Percentiles rank a stretch among this genome's conserved stretches.
Conservation (phyloP, 805 yeast genomes). For the Brettanomyces bruxellensis region DNA sequence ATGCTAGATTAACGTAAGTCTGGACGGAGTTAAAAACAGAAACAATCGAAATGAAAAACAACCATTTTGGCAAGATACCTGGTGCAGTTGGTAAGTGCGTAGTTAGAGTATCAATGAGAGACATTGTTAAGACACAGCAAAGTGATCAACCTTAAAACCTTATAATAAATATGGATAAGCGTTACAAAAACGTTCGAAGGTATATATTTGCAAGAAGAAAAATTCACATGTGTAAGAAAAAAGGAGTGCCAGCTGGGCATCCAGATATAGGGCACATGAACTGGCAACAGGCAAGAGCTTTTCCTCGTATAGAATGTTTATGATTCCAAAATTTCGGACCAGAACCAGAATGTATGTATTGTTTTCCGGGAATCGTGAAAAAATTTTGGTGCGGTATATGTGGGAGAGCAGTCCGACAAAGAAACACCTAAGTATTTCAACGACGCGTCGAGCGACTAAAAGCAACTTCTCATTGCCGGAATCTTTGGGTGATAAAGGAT, state of each 20-base stretch:
- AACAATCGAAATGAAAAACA: slow-evolving; percentile 74
- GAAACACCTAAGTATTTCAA: too few species aligned
- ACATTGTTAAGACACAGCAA: slow-evolving; percentile 4
- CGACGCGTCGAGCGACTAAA: too few species aligned
- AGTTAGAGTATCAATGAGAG: slow-evolving; percentile 20
- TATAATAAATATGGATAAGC: background rate
- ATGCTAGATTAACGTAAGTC: slow-evolving; percentile 60
- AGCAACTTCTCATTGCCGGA: too few species aligned
- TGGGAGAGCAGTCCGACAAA: too few species aligned
- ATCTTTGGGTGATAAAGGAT: too few species aligned
- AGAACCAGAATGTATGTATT: too few species aligned
- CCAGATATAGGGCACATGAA: background rate
- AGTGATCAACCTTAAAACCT: background rate
- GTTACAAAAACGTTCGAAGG: too few species aligned
- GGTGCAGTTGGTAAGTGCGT: slow-evolving; percentile 33
- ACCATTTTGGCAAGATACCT: slow-evolving; percentile 70
- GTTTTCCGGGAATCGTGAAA: too few species aligned
- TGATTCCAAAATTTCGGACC: too few species aligned
- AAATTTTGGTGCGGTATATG: too few species aligned
- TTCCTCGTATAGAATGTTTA: too few species aligned
- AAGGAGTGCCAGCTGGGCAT: background rate
- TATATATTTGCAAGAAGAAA: background rate
- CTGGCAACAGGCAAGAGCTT: too few species aligned
- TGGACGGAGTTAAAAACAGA: slow-evolving; percentile 86
- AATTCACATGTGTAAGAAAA: background rate